phyloP scores from a whole-genome alignment of 2,329 filamentous ascomycete species.

The Fusarium ambrosium region DNA sequence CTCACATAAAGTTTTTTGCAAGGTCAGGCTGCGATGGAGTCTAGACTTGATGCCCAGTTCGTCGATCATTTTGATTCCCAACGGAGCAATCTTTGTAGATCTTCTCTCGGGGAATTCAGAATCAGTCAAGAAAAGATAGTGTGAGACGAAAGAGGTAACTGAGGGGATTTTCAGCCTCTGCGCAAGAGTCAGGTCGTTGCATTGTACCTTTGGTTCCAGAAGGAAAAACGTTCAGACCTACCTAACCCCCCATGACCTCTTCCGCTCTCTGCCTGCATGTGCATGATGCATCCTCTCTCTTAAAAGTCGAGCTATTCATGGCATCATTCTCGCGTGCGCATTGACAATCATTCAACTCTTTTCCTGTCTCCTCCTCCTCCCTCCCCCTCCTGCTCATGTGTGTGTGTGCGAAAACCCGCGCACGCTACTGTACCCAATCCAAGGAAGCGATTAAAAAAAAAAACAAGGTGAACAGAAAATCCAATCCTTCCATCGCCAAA shows the following conservation, averaged over 20 bases:
- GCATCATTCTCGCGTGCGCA: conserved; percentile 22
- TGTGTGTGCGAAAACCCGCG: conserved; percentile 11
- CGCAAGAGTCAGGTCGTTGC: not conserved
- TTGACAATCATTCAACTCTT: conserved; percentile 16
- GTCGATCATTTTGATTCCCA: conserved; percentile 24
- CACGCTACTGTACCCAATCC: conserved; percentile 3
- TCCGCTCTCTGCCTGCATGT: not conserved
- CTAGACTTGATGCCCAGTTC: conserved; percentile 38
- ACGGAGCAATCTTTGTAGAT: not conserved
- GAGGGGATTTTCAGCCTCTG: conserved; percentile 2
- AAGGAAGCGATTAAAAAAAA: not conserved
- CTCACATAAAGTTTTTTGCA: conserved; percentile 3
- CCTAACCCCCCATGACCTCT: not conserved
- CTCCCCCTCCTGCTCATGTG: not conserved
- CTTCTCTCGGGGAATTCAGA: not conserved
- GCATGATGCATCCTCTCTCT: not conserved
- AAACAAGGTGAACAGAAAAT: not conserved
- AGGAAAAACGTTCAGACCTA: not conserved
- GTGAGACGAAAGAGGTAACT: not conserved
- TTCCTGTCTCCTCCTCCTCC: conserved; percentile 4
- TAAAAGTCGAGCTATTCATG: not conserved
- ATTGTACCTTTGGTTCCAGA: not conserved
- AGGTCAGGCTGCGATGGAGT: conserved; percentile 11
- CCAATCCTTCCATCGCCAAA: not conserved
- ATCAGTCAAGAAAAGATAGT: not conserved